These are phyloP conservation scores for Bothriochloa decipiens DNA, from an alignment of 176 grass and related monocot species.

Conservation along the genomic window DNA sequence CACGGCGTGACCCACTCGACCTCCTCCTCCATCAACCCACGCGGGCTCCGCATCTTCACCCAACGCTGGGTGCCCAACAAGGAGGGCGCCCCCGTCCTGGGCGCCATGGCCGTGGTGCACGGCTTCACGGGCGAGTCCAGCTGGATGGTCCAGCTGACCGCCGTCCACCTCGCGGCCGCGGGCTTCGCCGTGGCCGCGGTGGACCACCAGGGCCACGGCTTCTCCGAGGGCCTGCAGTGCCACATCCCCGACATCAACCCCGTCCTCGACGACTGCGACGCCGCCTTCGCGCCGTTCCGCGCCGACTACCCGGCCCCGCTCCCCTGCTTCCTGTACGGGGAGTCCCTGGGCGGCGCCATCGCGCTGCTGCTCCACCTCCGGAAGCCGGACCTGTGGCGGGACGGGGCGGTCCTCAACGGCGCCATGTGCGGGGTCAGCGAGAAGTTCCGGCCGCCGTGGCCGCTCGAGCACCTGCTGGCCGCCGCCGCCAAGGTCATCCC, in stretches of 20 bases:
- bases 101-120: constrained; percentile 66
- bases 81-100: constrained; percentile 34
- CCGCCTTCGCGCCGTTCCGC: constrained; percentile 81
- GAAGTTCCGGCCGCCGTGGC: constrained; percentile 83
- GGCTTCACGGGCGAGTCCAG: constrained; percentile 84
- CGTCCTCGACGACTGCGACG: constrained; percentile 78
- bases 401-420: constrained; percentile 78
- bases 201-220: constrained; percentile 92
- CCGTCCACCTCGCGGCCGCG: constrained; percentile 71
- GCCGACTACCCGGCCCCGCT: constrained; percentile 67
- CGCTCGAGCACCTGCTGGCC: constrained; percentile 74
- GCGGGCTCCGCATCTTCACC: constrained; percentile 72
- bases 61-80: constrained; percentile 65
- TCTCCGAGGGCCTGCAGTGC: constrained; percentile 66
- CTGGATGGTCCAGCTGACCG: constrained; percentile 72
- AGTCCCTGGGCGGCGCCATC: constrained; percentile 91
- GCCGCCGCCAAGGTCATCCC: constrained; percentile 56
- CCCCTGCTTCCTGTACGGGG: constrained; percentile 82
- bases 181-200: constrained; percentile 81
- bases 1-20: constrained; percentile 70
- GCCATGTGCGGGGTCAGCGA: constrained; percentile 92
- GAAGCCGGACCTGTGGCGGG: constrained; percentile 46
- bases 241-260: constrained; percentile 76
- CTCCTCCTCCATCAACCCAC: constrained; percentile 76
- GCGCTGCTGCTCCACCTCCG: constrained; percentile 74